These are phyloP conservation scores for Geotrichum macrosporum DNA, from an alignment of 1,139 yeast species.

Conservation along the genomic window DNA sequence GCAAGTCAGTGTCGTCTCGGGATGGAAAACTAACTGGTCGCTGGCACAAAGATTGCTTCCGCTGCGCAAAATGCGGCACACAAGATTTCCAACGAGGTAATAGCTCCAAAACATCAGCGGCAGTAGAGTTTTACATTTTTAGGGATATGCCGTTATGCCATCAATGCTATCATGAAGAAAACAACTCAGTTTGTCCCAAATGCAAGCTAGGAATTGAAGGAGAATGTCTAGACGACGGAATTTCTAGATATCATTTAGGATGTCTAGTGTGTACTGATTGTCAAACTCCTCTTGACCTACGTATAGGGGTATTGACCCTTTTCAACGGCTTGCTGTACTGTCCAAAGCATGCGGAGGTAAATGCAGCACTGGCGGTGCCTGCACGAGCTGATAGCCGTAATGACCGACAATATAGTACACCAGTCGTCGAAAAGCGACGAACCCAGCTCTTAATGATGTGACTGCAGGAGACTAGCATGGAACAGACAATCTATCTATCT, in stretches of 20 bases:
- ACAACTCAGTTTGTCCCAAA: slow-evolving; percentile 66
- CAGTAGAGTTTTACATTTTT: slow-evolving; percentile 69
- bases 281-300: slow-evolving; percentile 16
- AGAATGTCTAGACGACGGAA: slow-evolving; percentile 46
- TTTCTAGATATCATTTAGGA: slow-evolving; percentile 34
- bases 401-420: slow-evolving; percentile 9
- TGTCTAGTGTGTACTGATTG: slow-evolving; percentile 38
- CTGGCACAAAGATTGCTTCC: slow-evolving; percentile 88
- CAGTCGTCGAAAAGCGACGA: slow-evolving; percentile 34
- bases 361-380: slow-evolving; percentile 20
- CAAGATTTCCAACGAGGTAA: slow-evolving; percentile 24
- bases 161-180: slow-evolving; percentile 69
- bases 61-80: slow-evolving; percentile 57
- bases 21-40: slow-evolving; percentile 84
- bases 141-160: slow-evolving; percentile 80
- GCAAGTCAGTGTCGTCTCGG: slow-evolving; percentile 66
- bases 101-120: slow-evolving; percentile 26
- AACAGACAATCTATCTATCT: no score
- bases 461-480: no score
- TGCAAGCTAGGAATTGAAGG: slow-evolving; percentile 86
- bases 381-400: not conserved
- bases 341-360: slow-evolving; percentile 22
- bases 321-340: slow-evolving; percentile 34
- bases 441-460: slow-evolving; percentile 36
- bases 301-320: slow-evolving; percentile 24